Evolutionary conservation across 2,329 filamentous ascomycete species (phyloP).

Genomic region (Fusarium pseudocircinatum): DNA sequence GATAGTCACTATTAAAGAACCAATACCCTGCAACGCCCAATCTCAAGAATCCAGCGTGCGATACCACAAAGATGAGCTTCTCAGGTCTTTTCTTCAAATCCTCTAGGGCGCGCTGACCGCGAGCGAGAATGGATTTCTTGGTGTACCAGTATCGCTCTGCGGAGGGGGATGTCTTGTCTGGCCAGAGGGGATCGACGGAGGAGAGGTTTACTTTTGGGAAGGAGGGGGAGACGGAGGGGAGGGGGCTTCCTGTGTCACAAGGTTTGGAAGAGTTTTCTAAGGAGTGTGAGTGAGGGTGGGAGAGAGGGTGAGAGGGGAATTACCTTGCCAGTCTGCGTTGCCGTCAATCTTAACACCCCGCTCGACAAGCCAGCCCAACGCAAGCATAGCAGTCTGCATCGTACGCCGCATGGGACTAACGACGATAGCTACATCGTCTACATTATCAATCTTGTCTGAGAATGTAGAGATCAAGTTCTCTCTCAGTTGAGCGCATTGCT

Average conservation of each 20-base stretch:
- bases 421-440: constrained; percentile 60
- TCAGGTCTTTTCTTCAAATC: constrained; percentile 64
- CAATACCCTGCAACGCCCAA: constrained; percentile 63
- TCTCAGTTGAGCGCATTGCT: constrained; percentile 59
- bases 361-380: constrained; percentile 67
- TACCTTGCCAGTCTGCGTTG: constrained; percentile 73
- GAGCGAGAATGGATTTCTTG: constrained; percentile 60
- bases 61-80: constrained; percentile 71
- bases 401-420: constrained; percentile 73
- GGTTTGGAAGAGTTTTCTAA: constrained; percentile 64
- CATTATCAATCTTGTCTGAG: constrained; percentile 45
- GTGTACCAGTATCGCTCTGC: constrained; percentile 63
- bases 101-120: constrained; percentile 62
- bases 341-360: constrained; percentile 63
- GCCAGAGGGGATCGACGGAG: constrained; percentile 66
- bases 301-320: neutral
- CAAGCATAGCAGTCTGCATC: constrained; percentile 69
- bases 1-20: constrained; percentile 72
- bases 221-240: constrained; percentile 54
- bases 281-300: neutral
- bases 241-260: constrained; percentile 68
- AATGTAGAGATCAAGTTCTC: constrained; percentile 53
- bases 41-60: constrained; percentile 72
- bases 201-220: constrained; percentile 69
- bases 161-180: constrained; percentile 66